Conservation (phyloP, 2,329 filamentous ascomycete genomes). For the Boeremia lycopersici region DNA sequence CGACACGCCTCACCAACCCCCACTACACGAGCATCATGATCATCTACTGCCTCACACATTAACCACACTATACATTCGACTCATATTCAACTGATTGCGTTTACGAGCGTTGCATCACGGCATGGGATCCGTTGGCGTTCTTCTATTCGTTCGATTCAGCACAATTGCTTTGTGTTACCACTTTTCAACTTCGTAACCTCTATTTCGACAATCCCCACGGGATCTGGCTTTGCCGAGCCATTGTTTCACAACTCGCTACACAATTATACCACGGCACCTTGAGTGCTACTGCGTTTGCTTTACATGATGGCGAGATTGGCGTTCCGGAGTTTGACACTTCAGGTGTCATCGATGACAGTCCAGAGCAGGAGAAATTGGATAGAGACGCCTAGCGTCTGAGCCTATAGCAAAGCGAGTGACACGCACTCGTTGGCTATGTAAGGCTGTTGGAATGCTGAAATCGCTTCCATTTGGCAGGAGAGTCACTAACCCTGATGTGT, state of each 20-base stretch:
- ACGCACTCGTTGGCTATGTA: conserved; percentile 12
- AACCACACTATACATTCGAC: conserved; percentile 21
- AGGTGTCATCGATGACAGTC: not conserved
- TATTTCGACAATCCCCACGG: conserved; percentile 19
- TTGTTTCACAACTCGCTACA: conserved; percentile 13
- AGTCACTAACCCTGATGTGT: conserved; percentile 12
- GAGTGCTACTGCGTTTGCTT: conserved; percentile 16
- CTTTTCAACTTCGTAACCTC: conserved; percentile 12
- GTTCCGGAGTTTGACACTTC: conserved; percentile 11
- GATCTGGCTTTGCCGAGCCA: conserved; percentile 27
- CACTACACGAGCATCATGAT: conserved; percentile 44
- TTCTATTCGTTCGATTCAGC: conserved; percentile 32
- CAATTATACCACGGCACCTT: conserved; percentile 16
- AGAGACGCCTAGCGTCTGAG: conserved; percentile 7
- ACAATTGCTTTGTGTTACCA: conserved; percentile 32
- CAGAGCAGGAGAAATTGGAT: not conserved
- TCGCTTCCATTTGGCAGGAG: conserved; percentile 15
- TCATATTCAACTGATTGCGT: conserved; percentile 27
- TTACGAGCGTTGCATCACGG: conserved; percentile 48
- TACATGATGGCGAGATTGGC: conserved; percentile 15
- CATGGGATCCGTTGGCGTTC: conserved; percentile 40
- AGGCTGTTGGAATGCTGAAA: conserved; percentile 18
- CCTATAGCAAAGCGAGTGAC: conserved; percentile 9
- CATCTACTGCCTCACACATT: conserved; percentile 38
- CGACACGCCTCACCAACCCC: conserved; percentile 32